phyloP scores from a whole-genome alignment of 2,329 filamentous ascomycete genomes.

The Xylaria sp. region DNA sequence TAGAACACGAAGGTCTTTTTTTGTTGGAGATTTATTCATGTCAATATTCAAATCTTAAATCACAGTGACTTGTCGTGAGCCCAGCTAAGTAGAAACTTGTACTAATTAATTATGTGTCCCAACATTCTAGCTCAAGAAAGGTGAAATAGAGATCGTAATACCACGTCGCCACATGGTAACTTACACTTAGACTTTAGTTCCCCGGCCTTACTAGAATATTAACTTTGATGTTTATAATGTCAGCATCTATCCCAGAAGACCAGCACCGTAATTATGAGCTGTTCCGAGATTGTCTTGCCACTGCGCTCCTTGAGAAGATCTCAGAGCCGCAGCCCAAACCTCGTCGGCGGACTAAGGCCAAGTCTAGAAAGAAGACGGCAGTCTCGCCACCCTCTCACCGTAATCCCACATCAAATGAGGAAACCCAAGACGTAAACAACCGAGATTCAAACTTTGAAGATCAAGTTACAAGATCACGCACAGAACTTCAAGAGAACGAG shows the following conservation, averaged over 20 bases:
- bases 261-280: constrained; percentile 67
- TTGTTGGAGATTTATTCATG: not conserved
- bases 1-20: not conserved
- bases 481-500: constrained; percentile 32
- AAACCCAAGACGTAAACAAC: not conserved
- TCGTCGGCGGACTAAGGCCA: constrained; percentile 57
- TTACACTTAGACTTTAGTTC: not conserved
- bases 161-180: not conserved
- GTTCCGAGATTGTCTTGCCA: constrained; percentile 80
- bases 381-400: constrained; percentile 15
- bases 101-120: not conserved
- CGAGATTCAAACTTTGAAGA: not conserved
- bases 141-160: not conserved
- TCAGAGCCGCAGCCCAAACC: constrained; percentile 56
- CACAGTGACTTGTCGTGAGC: not conserved
- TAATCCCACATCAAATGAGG: not conserved
- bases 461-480: not conserved
- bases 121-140: not conserved
- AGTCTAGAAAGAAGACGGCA: constrained; percentile 49
- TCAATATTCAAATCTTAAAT: not conserved
- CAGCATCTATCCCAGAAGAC: constrained; percentile 41
- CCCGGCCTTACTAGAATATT: not conserved
- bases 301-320: constrained; percentile 72
- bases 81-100: not conserved
- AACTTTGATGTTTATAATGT: constrained; percentile 18